Conservation (phyloP, 495 filamentous ascomycete genomes). For the Ramalina peruviana region DNA sequence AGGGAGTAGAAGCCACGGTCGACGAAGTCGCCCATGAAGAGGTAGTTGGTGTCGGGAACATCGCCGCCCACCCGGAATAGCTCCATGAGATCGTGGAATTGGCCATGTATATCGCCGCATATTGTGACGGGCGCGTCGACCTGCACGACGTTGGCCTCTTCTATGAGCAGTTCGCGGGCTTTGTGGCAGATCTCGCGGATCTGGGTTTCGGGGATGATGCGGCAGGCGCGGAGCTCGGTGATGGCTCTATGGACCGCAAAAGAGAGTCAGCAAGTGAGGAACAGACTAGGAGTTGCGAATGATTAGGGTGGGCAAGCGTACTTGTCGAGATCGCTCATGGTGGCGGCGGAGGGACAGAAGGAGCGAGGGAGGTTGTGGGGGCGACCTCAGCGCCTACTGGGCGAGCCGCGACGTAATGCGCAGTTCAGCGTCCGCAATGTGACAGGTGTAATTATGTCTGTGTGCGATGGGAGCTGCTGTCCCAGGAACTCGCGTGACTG, state of each 20-base stretch:
- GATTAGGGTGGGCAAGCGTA: slow-evolving; percentile 24
- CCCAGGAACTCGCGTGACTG: too few species aligned
- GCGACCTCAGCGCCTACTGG: neutral
- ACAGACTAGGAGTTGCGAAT: neutral
- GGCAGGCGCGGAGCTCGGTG: slow-evolving; percentile 82
- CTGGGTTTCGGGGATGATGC: slow-evolving; percentile 87
- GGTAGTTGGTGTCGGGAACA: slow-evolving; percentile 93
- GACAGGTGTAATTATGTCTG: neutral
- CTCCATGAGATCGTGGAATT: slow-evolving; percentile 98
- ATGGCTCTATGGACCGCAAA: slow-evolving; percentile 52
- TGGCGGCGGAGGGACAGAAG: slow-evolving; percentile 11
- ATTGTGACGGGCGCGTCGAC: slow-evolving; percentile 96
- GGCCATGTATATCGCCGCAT: slow-evolving; percentile 96
- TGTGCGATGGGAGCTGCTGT: too few species aligned
- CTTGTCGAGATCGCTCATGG: slow-evolving; percentile 81
- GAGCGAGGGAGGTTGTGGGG: neutral
- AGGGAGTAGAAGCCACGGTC: slow-evolving; percentile 97
- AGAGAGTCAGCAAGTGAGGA: neutral
- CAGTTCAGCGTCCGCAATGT: neutral
- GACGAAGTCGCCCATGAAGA: slow-evolving; percentile 99
- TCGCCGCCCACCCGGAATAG: slow-evolving; percentile 91
- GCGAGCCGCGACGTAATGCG: neutral
- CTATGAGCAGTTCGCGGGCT: slow-evolving; percentile 87
- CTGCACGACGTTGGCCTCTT: slow-evolving; percentile 94
- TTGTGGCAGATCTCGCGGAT: slow-evolving; percentile 97